Evolutionary conservation across 192 early-diverging fungal genomes (phyloP).

Genomic region (Blastocladiella britannica): DNA sequence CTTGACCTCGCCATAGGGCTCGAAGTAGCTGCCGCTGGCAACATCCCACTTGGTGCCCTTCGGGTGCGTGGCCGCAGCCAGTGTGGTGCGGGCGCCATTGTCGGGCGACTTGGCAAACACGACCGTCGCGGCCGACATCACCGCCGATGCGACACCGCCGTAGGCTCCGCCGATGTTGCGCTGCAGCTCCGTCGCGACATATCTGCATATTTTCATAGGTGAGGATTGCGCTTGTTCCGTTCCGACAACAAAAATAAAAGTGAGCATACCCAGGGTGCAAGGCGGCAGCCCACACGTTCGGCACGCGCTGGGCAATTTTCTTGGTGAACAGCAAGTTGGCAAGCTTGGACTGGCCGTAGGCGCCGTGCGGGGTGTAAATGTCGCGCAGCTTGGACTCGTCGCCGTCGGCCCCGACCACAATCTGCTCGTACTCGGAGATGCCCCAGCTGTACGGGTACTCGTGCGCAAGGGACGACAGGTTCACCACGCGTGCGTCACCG

Average conservation of each 20-base stretch:
- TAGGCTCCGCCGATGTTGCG: not conserved
- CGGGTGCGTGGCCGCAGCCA: not conserved
- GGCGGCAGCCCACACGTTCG: conserved; percentile 10
- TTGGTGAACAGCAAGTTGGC: conserved; percentile 21
- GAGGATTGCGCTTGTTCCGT: too few relatives aligned
- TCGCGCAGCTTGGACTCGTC: not conserved
- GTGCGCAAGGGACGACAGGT: conserved; percentile 15
- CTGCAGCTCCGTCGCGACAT: conserved; percentile 25
- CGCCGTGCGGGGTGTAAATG: conserved; percentile 6
- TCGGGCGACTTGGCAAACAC: not conserved
- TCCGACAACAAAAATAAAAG: too few relatives aligned
- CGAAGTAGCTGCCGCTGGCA: not conserved
- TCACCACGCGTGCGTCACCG: conserved; percentile 11
- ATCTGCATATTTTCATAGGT: too few relatives aligned
- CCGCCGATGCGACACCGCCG: not conserved
- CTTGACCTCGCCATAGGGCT: not conserved
- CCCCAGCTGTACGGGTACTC: conserved; percentile 4
- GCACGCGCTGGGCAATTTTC: conserved; percentile 6
- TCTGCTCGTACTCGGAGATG: not conserved
- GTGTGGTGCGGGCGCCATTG: not conserved
- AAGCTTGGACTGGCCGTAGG: conserved; percentile 28
- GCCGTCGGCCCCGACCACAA: conserved; percentile 1
- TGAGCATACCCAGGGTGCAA: conserved; percentile 35
- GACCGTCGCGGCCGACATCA: not conserved
- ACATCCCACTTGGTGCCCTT: not conserved